Evolutionary conservation across 2,329 filamentous ascomycete species (phyloP), one percentile per base, ranked within the genome.

Genomic region (Aspergillus udagawae): DNA sequence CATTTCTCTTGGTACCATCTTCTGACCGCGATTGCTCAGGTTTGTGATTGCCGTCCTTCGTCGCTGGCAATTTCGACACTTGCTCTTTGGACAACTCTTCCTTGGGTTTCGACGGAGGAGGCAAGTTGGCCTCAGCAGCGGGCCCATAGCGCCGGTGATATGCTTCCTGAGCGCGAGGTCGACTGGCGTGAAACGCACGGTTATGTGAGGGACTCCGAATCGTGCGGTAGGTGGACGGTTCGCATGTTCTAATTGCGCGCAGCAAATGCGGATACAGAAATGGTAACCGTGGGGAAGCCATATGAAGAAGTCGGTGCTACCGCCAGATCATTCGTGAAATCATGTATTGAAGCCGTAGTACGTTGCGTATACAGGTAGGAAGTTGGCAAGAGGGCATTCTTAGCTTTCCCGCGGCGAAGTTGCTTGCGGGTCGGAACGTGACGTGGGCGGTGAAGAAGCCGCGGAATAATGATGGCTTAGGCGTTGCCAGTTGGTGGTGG

Each of bases 181-280:
- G 69, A 49, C 70, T 70, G n/a, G 73, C 72, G 57, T 77, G 74
- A 50, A 79, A 73, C 28, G 62, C 44, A 62, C 65, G 62, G 62
- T 54, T 63, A 55, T 49, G 57, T 56, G 60, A 69, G 51, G 66
- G 67, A 35, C 75, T 67, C 59, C 77, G 73, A 54, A 80, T 73
- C 14, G 77, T 72, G 64, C 76, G 70, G 63, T 77, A 74, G 25
- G 72, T 75, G 29, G 61, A 75, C 44, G 72, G 77, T 70, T 74
- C 78, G 69, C 73, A 84, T 69, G 73, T 73, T 67, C 80, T 78
- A 61, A 80, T 71, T 17, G 80, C 78, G 54, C 86, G 84, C 72
- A 87, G 83, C 54, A 90, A 73, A 63, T 86, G 84, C 49, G 88
- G 86, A 64, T 89, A 90, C 20, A 90, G 78, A 67, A 90, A 90